Conservation (phyloP, 306 rosid genomes). For the Nissolia schottii region DNA sequence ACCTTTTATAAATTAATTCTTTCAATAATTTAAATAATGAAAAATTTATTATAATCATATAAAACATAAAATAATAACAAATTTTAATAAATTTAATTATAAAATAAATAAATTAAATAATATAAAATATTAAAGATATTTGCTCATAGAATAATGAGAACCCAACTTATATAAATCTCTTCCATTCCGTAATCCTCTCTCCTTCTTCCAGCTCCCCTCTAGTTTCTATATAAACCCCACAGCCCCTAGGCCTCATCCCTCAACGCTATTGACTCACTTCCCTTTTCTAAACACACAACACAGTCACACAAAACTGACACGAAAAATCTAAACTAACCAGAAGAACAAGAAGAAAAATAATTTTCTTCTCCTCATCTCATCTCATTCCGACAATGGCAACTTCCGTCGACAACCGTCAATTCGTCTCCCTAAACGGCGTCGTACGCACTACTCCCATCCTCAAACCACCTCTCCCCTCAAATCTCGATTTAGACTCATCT, state of each 20-base stretch:
- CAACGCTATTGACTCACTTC: too few relatives aligned
- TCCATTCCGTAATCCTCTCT: background rate
- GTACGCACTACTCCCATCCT: slow-evolving; percentile 25
- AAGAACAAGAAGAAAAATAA: background rate
- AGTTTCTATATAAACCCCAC: slow-evolving; percentile 8
- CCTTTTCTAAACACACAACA: background rate
- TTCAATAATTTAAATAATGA: too few relatives aligned
- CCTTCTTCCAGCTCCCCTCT: background rate
- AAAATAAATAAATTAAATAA: too few relatives aligned
- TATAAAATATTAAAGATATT: too few relatives aligned
- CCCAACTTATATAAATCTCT: too few relatives aligned
- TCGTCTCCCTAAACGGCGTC: slow-evolving; percentile 39
- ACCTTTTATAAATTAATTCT: too few relatives aligned
- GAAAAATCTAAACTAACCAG: background rate
- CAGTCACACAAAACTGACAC: background rate
- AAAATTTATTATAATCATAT: too few relatives aligned
- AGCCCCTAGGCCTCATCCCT: too few relatives aligned
- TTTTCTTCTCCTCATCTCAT: background rate
- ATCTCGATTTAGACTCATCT: slow-evolving; percentile 10
- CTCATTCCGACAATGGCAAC: slow-evolving; percentile 48
- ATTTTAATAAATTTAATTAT: too few relatives aligned
- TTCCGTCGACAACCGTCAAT: slow-evolving; percentile 53
- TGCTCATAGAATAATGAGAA: too few relatives aligned
- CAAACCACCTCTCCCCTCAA: slow-evolving; percentile 6
- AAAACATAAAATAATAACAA: too few relatives aligned